phyloP scores from a whole-genome alignment of 2,329 filamentous ascomycete species.

The Diaporthe citriasiana region DNA sequence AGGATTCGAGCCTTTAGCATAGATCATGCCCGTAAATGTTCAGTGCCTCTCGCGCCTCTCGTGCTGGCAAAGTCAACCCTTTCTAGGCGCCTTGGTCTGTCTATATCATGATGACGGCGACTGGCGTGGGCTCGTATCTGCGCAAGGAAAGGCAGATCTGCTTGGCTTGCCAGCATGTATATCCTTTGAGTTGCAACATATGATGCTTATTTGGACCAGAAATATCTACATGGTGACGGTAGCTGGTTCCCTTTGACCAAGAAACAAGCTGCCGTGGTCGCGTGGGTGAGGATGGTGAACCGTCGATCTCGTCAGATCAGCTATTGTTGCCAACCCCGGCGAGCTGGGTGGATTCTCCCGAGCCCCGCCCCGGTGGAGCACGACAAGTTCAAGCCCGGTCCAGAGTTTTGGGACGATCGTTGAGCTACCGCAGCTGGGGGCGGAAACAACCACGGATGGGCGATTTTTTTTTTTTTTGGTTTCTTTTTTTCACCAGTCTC shows the following conservation, averaged over 20 bases:
- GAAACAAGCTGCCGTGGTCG: background rate
- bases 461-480: constrained; percentile 1
- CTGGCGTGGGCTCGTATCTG: background rate
- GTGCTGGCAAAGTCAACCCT: too few species aligned
- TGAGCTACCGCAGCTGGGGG: background rate
- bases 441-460: constrained; percentile 6
- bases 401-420: background rate
- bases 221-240: background rate
- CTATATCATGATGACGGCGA: background rate
- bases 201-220: background rate
- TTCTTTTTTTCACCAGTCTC: constrained; percentile 1
- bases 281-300: background rate
- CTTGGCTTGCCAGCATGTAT: background rate
- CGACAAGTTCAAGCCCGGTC: constrained; percentile 1
- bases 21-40: background rate
- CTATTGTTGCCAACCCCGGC: background rate
- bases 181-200: background rate
- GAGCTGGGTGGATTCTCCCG: background rate
- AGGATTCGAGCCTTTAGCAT: background rate
- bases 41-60: too few species aligned
- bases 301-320: constrained; percentile 15
- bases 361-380: constrained; percentile 11
- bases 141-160: background rate
- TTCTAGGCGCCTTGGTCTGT: background rate
- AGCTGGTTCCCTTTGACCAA: background rate